Evolutionary conservation across 106 monocot species (phyloP), one percentile per base, ranked within the genome.

Genomic region (Platanthera guangdongensis): DNA sequence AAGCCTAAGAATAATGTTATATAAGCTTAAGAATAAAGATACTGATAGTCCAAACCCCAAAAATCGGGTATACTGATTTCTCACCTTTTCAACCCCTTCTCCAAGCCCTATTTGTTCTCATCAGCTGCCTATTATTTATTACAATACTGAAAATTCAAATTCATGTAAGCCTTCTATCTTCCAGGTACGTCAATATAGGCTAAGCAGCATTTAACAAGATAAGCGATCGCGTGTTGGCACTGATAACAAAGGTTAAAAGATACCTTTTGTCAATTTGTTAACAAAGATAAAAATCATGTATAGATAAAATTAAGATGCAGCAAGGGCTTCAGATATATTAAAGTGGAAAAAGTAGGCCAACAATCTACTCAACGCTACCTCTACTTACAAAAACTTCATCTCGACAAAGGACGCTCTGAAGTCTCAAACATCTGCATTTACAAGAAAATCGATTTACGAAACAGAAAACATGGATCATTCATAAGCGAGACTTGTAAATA

Each of bases 381-480:
- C 47, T 46, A 72, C 51, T 72, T 72, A 72, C 72, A 22, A 21
- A 11, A 50, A 72, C 13, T 51, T 51, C 51, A 21, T 72, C 72
- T 51, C n/a, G 45, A n/a, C 72, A 72, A 51, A 72, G 50, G 5
- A 72, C 51, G 51, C 50, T 22, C 15, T 72, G 72, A 25, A 72
- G 72, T 72, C 22, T 72, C 51, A 72, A 0, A 51, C 21, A 50
- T 25, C 72, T 72, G 72, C 72, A 72, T 48, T 70, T 70, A 16
- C 46, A 48, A 47, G 32, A 70, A 70, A 70, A 70, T 11, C 47
- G 7, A 47, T 16, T 70, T 30, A 65, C 0, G 32, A 30, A 25
- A 65, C 65, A 32, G 4, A 65, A 65, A 30, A 21, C 59, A 65
- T 32, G 28, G 4, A 32, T 12, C 65, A 65, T 25, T 11, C 9